Evolutionary conservation across 352 stramenopile genomes (phyloP).

Genomic region (Pythium rhizo-oryzae): DNA sequence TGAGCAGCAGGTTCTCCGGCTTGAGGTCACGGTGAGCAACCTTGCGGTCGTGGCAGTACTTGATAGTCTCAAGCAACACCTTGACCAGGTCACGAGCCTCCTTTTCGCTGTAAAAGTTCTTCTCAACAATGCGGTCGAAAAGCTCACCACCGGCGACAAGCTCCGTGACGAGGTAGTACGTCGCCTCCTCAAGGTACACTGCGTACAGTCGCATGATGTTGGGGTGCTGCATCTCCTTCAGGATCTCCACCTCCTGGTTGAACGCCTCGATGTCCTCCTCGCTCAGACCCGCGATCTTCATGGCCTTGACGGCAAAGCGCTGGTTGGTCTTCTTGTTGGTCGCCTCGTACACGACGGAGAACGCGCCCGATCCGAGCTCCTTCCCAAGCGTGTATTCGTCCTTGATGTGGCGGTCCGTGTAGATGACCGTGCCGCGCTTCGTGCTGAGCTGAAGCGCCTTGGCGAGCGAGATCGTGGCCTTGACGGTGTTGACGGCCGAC

Average conservation of each 20-base stretch:
- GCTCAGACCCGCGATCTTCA: conserved; percentile 32
- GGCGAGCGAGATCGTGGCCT: conserved; percentile 73
- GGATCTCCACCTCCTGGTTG: conserved; percentile 47
- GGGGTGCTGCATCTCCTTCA: conserved; percentile 85
- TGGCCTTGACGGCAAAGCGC: conserved; percentile 60
- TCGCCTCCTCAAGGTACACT: conserved; percentile 89
- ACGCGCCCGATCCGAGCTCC: conserved; percentile 55
- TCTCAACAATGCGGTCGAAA: conserved; percentile 89
- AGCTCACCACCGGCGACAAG: conserved; percentile 89
- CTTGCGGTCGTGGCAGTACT: conserved; percentile 83
- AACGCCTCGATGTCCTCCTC: conserved; percentile 35
- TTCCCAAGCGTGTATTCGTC: conserved; percentile 41
- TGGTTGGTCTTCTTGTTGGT: conserved; percentile 48
- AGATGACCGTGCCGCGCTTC: conserved; percentile 32
- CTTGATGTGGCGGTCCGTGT: conserved; percentile 34
- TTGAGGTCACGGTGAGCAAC: conserved; percentile 97
- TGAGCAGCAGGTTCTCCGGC: conserved; percentile 95
- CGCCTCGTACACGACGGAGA: conserved; percentile 50
- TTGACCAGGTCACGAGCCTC: conserved; percentile 81
- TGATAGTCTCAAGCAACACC: conserved; percentile 78
- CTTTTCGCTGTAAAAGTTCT: conserved; percentile 85
- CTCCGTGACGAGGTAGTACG: conserved; percentile 99
- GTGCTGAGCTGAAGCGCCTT: conserved; percentile 58
- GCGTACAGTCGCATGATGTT: conserved; percentile 91
- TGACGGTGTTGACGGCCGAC: conserved; percentile 91